phyloP scores from a whole-genome alignment of 1,284 basidiomycete species.

The Moesziomyces parantarcticus region DNA sequence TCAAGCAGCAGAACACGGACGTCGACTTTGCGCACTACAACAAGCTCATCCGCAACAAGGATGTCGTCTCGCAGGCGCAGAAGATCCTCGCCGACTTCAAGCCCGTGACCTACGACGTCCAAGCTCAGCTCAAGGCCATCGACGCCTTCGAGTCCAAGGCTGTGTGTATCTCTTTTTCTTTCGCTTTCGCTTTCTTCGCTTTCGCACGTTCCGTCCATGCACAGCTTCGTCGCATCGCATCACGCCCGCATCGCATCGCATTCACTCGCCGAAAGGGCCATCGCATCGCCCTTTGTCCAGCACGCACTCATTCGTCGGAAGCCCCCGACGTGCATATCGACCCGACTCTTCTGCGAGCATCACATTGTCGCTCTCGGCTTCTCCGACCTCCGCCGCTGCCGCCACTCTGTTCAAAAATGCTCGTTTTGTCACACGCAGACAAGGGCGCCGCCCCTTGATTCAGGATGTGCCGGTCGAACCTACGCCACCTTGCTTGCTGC shows the following conservation, averaged over 20 bases:
- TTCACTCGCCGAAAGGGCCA: not conserved
- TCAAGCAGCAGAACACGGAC: constrained; percentile 80
- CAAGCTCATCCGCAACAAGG: constrained; percentile 84
- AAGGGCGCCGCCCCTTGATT: too few relatives aligned
- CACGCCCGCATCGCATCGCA: constrained; percentile 9
- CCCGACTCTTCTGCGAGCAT: too few relatives aligned
- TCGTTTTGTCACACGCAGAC: too few relatives aligned
- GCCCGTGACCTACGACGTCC: constrained; percentile 94
- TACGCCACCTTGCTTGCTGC: too few relatives aligned
- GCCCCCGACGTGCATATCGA: too few relatives aligned
- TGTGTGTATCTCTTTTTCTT: constrained; percentile 70
- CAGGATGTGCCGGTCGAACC: too few relatives aligned
- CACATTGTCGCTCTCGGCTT: too few relatives aligned
- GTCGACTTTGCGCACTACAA: constrained; percentile 92
- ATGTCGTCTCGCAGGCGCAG: constrained; percentile 90
- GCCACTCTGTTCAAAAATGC: too few relatives aligned
- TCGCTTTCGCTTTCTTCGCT: not conserved
- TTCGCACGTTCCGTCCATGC: not conserved
- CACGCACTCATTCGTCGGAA: too few relatives aligned
- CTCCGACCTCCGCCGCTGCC: too few relatives aligned
- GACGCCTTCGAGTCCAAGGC: constrained; percentile 97
- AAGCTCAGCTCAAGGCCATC: constrained; percentile 91
- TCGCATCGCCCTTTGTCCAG: constrained; percentile 4
- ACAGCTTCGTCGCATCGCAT: not conserved
- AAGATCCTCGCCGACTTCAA: constrained; percentile 90